Evolutionary conservation across 306 rosid genomes (phyloP).

Genomic region (Luffa aegyptiaca): DNA sequence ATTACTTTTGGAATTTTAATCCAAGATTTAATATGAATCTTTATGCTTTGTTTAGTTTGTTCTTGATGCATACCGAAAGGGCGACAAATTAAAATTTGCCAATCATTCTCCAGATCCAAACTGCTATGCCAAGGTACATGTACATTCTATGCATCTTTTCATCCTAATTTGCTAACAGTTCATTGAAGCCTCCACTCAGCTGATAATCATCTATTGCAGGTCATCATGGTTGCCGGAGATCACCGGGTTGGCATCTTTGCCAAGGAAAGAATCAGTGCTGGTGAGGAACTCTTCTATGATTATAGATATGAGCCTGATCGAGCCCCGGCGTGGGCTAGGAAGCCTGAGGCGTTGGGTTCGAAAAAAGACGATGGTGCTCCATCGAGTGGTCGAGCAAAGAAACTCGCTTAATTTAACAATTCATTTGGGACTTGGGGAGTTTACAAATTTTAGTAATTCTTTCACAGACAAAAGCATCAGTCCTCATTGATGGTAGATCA

Average conservation of each 20-base stretch:
- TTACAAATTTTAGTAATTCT: slow-evolving; percentile 37
- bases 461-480: slow-evolving; percentile 43
- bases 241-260: slow-evolving; percentile 98
- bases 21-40: background rate
- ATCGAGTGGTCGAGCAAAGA: slow-evolving; percentile 94
- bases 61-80: slow-evolving; percentile 95
- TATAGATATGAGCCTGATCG: slow-evolving; percentile 94
- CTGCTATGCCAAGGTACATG: slow-evolving; percentile 91
- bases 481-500: slow-evolving; percentile 33
- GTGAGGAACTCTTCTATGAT: slow-evolving; percentile 97
- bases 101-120: slow-evolving; percentile 97
- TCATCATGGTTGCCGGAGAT: slow-evolving; percentile 98
- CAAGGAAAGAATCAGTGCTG: slow-evolving; percentile 83
- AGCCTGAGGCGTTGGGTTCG: slow-evolving; percentile 79
- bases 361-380: slow-evolving; percentile 85
- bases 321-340: slow-evolving; percentile 98
- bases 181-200: background rate
- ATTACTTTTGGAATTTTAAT: background rate
- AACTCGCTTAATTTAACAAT: slow-evolving; percentile 52
- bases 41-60: slow-evolving; percentile 58
- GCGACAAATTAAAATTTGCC: slow-evolving; percentile 96
- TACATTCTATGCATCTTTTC: slow-evolving; percentile 10
- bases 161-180: background rate
- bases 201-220: slow-evolving; percentile 34
- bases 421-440: slow-evolving; percentile 14